phyloP scores from a whole-genome alignment of 2,329 filamentous ascomycete species.

The Stromatinia cepivora region DNA sequence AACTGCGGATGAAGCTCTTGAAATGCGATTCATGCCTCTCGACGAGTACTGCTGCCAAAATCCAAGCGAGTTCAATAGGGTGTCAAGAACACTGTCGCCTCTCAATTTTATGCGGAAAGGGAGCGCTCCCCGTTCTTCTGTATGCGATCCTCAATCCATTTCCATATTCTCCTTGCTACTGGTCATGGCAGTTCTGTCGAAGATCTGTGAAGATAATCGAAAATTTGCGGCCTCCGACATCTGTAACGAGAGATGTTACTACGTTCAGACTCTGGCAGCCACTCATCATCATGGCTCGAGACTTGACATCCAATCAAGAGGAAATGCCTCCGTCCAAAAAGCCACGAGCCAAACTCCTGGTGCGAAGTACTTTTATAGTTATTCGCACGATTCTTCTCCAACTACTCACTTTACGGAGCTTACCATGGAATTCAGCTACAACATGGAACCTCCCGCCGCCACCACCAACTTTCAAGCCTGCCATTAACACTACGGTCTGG shows the following conservation, averaged over 20 bases:
- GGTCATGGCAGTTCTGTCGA: background rate
- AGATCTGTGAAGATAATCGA: conserved; percentile 1
- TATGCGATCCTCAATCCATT: too few relatives aligned
- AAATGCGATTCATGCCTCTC: conserved; percentile 39
- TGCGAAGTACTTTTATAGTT: background rate
- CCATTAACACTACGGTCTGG: background rate
- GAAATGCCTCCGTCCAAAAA: background rate
- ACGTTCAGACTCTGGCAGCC: background rate
- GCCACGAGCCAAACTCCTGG: background rate
- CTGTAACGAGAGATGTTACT: conserved; percentile 7
- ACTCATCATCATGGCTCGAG: fast-evolving
- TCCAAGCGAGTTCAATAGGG: conserved; percentile 36
- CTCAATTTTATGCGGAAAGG: too few relatives aligned
- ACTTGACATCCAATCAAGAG: background rate
- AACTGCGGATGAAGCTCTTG: conserved; percentile 33
- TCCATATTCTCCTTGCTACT: too few relatives aligned
- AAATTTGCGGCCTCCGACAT: background rate
- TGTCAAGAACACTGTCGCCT: conserved; percentile 26
- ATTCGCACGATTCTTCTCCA: background rate
- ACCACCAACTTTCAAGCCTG: background rate
- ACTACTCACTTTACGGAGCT: background rate
- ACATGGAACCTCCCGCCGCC: background rate
- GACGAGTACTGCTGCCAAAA: conserved; percentile 39
- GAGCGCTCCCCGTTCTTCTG: too few relatives aligned
- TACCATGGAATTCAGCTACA: too few relatives aligned